phyloP scores from a whole-genome alignment of 352 stramenopile genomes.

The Phytophthora hybrid region DNA sequence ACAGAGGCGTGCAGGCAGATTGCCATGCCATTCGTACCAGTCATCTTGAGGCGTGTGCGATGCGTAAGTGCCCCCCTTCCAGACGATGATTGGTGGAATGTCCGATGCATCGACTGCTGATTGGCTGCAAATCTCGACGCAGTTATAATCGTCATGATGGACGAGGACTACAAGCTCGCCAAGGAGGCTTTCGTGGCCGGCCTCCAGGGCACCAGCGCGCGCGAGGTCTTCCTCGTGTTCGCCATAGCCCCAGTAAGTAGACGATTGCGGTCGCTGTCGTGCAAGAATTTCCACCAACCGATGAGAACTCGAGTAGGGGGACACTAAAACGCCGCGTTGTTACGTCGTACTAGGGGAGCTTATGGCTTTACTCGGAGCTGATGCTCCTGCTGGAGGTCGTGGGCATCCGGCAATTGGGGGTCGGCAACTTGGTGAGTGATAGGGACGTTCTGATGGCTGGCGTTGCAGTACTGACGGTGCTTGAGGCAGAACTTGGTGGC shows the following conservation, averaged over 20 bases:
- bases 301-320: slow-evolving; percentile 11
- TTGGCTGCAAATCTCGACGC: slow-evolving; percentile 37
- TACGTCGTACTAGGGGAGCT: slow-evolving; percentile 55
- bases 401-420: slow-evolving; percentile 59
- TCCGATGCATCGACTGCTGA: slow-evolving; percentile 1
- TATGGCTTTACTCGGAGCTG: slow-evolving; percentile 88
- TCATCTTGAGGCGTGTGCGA: slow-evolving; percentile 50
- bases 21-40: slow-evolving; percentile 61
- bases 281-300: background rate
- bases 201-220: slow-evolving; percentile 70
- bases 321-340: slow-evolving; percentile 36
- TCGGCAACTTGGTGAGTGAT: slow-evolving; percentile 55
- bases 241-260: slow-evolving; percentile 72
- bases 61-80: slow-evolving; percentile 32
- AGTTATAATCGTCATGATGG: slow-evolving; percentile 36
- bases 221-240: slow-evolving; percentile 82
- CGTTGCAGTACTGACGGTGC: background rate
- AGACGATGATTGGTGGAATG: slow-evolving; percentile 47
- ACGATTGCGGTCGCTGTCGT: background rate
- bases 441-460: background rate
- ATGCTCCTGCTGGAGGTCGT: slow-evolving; percentile 79
- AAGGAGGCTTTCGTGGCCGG: slow-evolving; percentile 86
- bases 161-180: slow-evolving; percentile 85
- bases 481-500: slow-evolving; percentile 48
- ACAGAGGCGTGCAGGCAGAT: slow-evolving; percentile 3